A percentile compares a stretch with the other conserved stretches of the same genome.
Evolutionary conservation across 768 basidiomycete species (phyloP).

Genomic region (Pisolithus albus): DNA sequence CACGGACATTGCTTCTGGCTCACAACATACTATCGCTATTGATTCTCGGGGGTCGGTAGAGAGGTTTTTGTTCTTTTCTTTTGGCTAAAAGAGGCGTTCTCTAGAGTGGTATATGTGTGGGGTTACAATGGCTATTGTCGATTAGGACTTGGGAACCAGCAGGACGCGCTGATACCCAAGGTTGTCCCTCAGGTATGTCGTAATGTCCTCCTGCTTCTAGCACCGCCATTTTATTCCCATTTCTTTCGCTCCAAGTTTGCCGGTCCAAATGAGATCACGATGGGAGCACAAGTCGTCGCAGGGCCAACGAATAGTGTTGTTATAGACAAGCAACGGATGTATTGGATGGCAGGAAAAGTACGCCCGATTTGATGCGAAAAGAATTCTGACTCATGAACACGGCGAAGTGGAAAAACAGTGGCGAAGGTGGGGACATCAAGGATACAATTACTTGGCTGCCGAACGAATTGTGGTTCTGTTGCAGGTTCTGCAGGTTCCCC

Average conservation of each 20-base stretch:
- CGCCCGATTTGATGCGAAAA: conserved; percentile 5
- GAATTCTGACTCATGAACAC: conserved; percentile 1
- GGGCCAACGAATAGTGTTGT: conserved; percentile 84
- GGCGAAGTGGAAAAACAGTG: conserved; percentile 84
- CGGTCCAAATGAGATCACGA: conserved; percentile 56
- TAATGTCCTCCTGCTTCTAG: background rate
- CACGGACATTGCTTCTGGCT: conserved; percentile 75
- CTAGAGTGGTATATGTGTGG: conserved; percentile 75
- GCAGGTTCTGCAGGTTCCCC: conserved; percentile 86
- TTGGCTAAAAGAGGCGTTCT: conserved; percentile 5
- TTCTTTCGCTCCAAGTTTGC: conserved; percentile 48
- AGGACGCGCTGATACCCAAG: conserved; percentile 74
- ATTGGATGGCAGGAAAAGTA: conserved; percentile 80
- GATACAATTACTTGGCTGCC: background rate
- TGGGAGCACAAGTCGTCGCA: conserved; percentile 59
- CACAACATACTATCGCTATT: conserved; percentile 80
- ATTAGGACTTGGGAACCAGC: conserved; percentile 81
- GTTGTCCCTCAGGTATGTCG: conserved; percentile 65
- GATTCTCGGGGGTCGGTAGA: conserved; percentile 61
- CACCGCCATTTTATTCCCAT: background rate
- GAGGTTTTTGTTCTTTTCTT: background rate
- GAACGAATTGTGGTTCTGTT: background rate
- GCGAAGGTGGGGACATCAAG: conserved; percentile 56
- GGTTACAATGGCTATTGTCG: conserved; percentile 90
- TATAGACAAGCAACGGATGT: conserved; percentile 80